Percentiles rank a stretch among this genome's conserved stretches.
These are phyloP conservation scores for Zygosaccharomyces lentus DNA, from an alignment of 805 yeast genomes.

Conservation along the genomic window DNA sequence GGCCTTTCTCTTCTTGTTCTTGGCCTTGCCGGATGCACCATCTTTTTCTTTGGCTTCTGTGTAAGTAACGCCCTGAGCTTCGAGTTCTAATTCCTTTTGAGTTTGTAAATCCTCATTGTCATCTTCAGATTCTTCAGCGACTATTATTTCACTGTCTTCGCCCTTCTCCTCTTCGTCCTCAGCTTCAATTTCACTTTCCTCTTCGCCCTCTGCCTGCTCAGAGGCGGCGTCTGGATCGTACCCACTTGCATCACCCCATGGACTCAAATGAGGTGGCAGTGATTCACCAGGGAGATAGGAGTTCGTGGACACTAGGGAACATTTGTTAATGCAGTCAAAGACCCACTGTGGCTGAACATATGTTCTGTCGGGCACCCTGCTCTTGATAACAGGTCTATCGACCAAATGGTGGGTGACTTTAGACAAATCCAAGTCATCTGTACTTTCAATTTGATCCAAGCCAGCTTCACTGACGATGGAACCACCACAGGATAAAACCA, in stretches of 20 bases:
- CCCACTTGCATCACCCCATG: conserved; percentile 96
- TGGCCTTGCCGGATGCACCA: conserved; percentile 38
- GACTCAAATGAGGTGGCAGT: conserved; percentile 94
- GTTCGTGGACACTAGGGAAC: conserved; percentile 67
- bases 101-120: conserved; percentile 54
- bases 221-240: conserved; percentile 72
- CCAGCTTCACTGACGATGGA: conserved; percentile 80
- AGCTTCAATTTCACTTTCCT: conserved; percentile 32
- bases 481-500: conserved; percentile 84
- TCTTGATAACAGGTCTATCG: conserved; percentile 79
- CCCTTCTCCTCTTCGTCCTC: conserved; percentile 50
- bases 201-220: conserved; percentile 40
- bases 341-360: conserved; percentile 98
- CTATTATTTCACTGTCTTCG: conserved; percentile 27
- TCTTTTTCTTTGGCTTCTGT: conserved; percentile 49
- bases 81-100: conserved; percentile 83
- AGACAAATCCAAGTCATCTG: conserved; percentile 51
- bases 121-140: conserved; percentile 46
- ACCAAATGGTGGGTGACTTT: conserved; percentile 87
- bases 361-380: conserved; percentile 84
- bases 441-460: conserved; percentile 59
- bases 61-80: conserved; percentile 80
- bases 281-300: conserved; percentile 91
- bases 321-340: conserved; percentile 83
- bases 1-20: conserved; percentile 37